These are phyloP conservation scores for Gamarada debralockiae DNA, from an alignment of 495 filamentous ascomycete genomes.

Conservation along the genomic window DNA sequence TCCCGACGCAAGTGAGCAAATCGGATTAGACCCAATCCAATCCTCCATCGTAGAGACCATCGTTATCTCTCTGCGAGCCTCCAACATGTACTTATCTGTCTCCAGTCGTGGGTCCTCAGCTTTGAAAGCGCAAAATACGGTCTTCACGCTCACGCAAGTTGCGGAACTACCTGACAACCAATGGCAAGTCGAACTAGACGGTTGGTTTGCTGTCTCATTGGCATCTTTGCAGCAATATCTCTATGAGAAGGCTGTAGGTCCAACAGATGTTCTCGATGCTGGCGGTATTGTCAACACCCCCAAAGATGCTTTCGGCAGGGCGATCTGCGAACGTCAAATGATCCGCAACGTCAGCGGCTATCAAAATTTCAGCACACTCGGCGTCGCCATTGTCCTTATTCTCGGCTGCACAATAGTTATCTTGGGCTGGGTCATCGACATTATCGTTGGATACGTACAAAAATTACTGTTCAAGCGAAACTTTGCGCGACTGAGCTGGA, in stretches of 20 bases:
- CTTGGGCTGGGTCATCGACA: conserved; percentile 2
- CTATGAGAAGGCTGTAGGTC: conserved; percentile 17
- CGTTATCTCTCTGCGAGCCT: not conserved
- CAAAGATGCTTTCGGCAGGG: not conserved
- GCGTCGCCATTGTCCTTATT: conserved; percentile 12
- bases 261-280: conserved; percentile 4
- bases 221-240: conserved; percentile 10
- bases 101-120: not conserved
- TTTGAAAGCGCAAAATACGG: conserved; percentile 8
- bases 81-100: conserved; percentile 2
- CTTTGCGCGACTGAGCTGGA: conserved; percentile 12
- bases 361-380: conserved; percentile 19
- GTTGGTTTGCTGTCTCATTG: conserved; percentile 12
- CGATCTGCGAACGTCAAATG: conserved; percentile 16
- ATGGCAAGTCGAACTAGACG: conserved; percentile 14
- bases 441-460: conserved; percentile 6
- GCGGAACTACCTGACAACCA: conserved; percentile 12
- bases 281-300: not conserved
- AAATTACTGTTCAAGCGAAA: not conserved
- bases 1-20: not conserved
- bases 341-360: conserved; percentile 13
- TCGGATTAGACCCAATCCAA: conserved; percentile 5
- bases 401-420: not conserved
- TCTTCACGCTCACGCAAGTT: not conserved
- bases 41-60: not conserved